A percentile compares a stretch with the other conserved stretches of the same genome.
Conservation (phyloP, 352 stramenopile genomes). For the Phytophthora citrophthora region DNA sequence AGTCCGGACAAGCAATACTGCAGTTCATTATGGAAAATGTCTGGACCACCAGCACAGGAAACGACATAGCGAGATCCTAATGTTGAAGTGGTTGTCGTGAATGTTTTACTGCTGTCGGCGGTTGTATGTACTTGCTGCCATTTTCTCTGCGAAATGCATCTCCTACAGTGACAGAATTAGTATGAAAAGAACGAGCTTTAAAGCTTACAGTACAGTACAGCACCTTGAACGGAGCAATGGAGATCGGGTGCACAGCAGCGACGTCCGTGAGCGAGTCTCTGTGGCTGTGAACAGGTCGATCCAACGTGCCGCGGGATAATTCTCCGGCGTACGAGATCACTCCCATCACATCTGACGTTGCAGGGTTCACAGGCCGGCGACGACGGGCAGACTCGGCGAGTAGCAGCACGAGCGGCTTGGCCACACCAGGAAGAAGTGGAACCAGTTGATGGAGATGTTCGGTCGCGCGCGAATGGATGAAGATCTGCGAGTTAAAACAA, state of each 20-base stretch:
- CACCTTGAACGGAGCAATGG: slow-evolving; percentile 55
- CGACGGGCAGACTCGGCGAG: slow-evolving; percentile 61
- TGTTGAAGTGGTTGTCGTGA: slow-evolving; percentile 15
- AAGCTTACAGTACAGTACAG: too few relatives aligned
- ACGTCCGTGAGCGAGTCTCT: slow-evolving; percentile 32
- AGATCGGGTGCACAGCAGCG: slow-evolving; percentile 65
- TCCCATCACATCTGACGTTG: slow-evolving; percentile 48
- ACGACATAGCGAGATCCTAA: slow-evolving; percentile 14
- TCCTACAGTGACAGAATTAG: slow-evolving; percentile 39
- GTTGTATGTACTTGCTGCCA: slow-evolving; percentile 59
- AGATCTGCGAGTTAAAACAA: slow-evolving; percentile 42
- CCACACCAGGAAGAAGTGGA: slow-evolving; percentile 68
- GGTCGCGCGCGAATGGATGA: slow-evolving; percentile 61
- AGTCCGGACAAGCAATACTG: slow-evolving; percentile 5
- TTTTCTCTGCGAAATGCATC: slow-evolving; percentile 76
- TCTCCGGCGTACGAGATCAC: slow-evolving; percentile 65
- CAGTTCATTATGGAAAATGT: background rate
- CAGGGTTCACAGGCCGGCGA: slow-evolving; percentile 55
- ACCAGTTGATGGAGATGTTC: slow-evolving; percentile 82
- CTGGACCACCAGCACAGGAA: slow-evolving; percentile 30
- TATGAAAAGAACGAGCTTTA: too few relatives aligned
- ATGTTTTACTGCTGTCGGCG: slow-evolving; percentile 34
- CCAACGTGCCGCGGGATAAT: slow-evolving; percentile 50
- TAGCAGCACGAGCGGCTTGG: slow-evolving; percentile 60
- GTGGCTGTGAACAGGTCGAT: slow-evolving; percentile 60